Conservation (phyloP, 495 filamentous ascomycete genomes). For the Daldinia loculata region DNA sequence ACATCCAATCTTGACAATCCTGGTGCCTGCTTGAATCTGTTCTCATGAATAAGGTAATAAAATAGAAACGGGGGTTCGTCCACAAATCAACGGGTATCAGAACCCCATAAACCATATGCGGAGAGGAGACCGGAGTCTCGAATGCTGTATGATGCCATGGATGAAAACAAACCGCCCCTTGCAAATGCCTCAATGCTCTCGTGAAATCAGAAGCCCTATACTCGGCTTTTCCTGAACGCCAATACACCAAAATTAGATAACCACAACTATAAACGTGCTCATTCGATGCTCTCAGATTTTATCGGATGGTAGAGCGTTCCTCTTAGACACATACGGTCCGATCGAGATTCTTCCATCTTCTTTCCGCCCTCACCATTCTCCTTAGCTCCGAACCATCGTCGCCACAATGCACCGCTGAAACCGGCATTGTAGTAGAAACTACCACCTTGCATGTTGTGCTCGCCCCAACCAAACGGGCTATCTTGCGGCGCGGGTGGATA, state of each 20-base stretch:
- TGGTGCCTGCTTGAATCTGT: conserved; percentile 16
- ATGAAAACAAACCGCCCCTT: conserved; percentile 29
- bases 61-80: conserved; percentile 11
- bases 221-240: conserved; percentile 29
- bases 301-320: conserved; percentile 85
- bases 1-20: not conserved
- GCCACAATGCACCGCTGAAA: conserved; percentile 56
- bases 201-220: conserved; percentile 22
- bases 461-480: conserved; percentile 58
- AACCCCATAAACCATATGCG: conserved; percentile 31
- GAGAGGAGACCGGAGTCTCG: conserved; percentile 28
- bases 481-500: conserved; percentile 60
- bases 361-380: conserved; percentile 57
- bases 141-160: conserved; percentile 35
- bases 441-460: conserved; percentile 59
- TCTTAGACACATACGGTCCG: conserved; percentile 82
- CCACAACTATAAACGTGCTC: not conserved
- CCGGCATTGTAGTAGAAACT: conserved; percentile 60
- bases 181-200: conserved; percentile 34
- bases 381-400: conserved; percentile 57
- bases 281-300: conserved; percentile 57
- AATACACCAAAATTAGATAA: conserved; percentile 33
- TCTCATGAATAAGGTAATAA: conserved; percentile 11
- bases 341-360: conserved; percentile 49
- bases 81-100: conserved; percentile 39